Base-by-base conservation (phyloP, 805 yeast genomes). In the Candida nitratophila region DNA sequence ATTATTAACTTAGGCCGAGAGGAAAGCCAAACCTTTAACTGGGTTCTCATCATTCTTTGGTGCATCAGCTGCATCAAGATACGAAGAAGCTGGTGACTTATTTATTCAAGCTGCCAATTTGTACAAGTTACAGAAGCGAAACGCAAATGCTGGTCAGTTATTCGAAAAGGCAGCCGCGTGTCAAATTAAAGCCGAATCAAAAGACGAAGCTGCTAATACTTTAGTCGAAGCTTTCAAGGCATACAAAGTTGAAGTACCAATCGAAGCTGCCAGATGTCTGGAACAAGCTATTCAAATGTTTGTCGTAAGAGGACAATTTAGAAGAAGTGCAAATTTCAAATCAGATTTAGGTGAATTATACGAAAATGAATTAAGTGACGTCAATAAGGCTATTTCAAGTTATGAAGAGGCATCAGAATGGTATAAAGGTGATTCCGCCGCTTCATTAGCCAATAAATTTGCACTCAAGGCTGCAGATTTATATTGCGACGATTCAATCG, bases 371-470 rank as follows among this genome's bases (percentile, higher is more conserved):
- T 67, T 87, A 19, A 74, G 74, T 41, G 91, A 90, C 56, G 63
- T 69, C 29, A 68, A 71, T 21, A 76, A 76, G 52, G 97, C 99
- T 6, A 74, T 83, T 43, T 72, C 72, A 44, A 78, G 89, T 26
- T 91, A 84, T 60, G 95, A 89, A 59, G 86, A 83, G 55, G 96
- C 99, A 11, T 96, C 96, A 35, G 98, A 93, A 57, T 93, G 96
- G 90, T 90, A 84, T 60, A 76, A 79, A 44, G 87, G 91, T 49
- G 99, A 93, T 65, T 90, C 88, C 46, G 97, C 98, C 0, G 84
- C 83, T 50, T 95, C 97, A 9, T 63, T 91, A 45, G 79, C 96
- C 22, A 89, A 82, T 65, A 93, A 93, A 68, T 90, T 95, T 21
- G 85, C 76, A 52, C 68, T 91, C 51, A 88, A 88, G 62, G 84